Evolutionary conservation across 441 rosid genomes (phyloP).

Genomic region (Bruguiera hainesii): DNA sequence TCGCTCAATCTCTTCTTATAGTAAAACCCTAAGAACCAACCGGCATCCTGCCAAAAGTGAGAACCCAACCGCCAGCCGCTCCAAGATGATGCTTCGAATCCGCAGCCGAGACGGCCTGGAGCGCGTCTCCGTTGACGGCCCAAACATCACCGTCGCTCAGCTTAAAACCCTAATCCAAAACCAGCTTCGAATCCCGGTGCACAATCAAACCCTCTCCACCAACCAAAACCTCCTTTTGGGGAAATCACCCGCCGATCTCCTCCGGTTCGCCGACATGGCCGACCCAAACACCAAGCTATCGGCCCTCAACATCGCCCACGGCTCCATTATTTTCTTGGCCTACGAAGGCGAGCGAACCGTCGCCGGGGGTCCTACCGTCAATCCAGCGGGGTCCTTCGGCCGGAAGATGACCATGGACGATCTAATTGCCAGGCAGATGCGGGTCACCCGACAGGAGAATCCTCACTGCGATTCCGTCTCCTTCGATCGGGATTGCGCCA

Average conservation of each 20-base stretch:
- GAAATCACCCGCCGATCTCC: conserved; percentile 54
- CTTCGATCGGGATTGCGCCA: conserved; percentile 81
- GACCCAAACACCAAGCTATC: conserved; percentile 52
- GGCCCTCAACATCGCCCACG: conserved; percentile 60
- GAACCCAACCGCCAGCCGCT: background rate
- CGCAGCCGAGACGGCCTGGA: conserved; percentile 97
- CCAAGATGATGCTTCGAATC: conserved; percentile 75
- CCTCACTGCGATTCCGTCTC: conserved; percentile 86
- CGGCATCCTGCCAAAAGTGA: background rate
- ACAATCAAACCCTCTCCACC: conserved; percentile 77
- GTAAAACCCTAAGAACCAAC: background rate
- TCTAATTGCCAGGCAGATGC: conserved; percentile 85
- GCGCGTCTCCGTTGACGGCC: conserved; percentile 56
- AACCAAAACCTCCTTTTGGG: conserved; percentile 70
- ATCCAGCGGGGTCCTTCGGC: conserved; percentile 90
- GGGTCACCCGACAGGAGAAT: conserved; percentile 73
- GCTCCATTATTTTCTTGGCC: conserved; percentile 68
- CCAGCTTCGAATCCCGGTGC: conserved; percentile 78
- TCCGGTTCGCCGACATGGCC: conserved; percentile 64
- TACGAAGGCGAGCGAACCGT: conserved; percentile 80
- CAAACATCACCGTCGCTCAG: conserved; percentile 51
- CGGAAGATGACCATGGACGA: conserved; percentile 99
- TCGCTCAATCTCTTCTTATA: background rate
- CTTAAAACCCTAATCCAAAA: conserved; percentile 74
- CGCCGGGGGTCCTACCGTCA: conserved; percentile 52